Evolutionary conservation across 169 alveolate species (phyloP).

Genomic region (Perkinsus olseni): DNA sequence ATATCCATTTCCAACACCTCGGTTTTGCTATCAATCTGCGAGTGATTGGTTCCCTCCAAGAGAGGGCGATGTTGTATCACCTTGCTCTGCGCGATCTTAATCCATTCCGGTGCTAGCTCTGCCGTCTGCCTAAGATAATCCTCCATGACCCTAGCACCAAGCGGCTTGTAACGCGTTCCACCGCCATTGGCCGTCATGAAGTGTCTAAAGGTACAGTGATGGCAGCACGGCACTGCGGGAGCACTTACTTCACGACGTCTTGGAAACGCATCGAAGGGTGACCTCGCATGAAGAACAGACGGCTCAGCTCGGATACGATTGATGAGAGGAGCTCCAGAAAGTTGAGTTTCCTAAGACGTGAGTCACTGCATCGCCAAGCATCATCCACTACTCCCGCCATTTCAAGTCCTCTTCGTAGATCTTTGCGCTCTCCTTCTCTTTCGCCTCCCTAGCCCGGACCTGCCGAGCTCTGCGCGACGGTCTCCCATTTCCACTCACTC

Average conservation of each 20-base stretch:
- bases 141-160: not conserved
- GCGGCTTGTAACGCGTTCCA: not conserved
- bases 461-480: not conserved
- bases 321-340: not conserved
- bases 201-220: not conserved
- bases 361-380: not conserved
- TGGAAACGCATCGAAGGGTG: not conserved
- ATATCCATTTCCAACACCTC: not conserved
- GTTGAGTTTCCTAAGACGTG: not conserved
- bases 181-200: not conserved
- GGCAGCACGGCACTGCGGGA: not conserved
- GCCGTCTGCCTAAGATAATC: not conserved
- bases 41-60: not conserved
- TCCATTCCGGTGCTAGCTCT: not conserved
- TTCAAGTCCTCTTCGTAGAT: not conserved
- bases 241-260: not conserved
- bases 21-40: not conserved
- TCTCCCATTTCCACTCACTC: not conserved
- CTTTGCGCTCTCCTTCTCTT: not conserved
- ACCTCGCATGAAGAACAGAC: not conserved
- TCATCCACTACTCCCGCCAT: not conserved
- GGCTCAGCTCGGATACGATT: not conserved
- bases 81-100: not conserved
- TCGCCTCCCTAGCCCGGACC: not conserved
- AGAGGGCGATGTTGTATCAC: not conserved